Conservation (phyloP, 768 basidiomycete genomes). For the Rickenella mellea region DNA sequence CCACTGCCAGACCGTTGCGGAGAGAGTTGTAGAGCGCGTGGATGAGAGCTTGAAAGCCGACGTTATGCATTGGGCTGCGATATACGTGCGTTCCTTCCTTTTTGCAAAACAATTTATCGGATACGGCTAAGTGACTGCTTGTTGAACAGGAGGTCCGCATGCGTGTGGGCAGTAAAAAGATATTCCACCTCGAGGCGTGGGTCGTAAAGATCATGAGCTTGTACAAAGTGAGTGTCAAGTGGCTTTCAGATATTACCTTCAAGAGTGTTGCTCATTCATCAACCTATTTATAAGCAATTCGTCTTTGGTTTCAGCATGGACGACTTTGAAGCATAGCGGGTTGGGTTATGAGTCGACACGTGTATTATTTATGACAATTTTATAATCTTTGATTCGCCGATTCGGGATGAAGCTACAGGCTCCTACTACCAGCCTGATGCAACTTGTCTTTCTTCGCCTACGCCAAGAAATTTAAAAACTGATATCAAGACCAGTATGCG, state of each 20-base stretch:
- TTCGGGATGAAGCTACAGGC: no score
- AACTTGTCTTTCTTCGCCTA: no score
- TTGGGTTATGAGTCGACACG: no score
- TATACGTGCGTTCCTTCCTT: conserved; percentile 56
- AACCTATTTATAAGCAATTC: neutral
- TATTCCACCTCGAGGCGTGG: conserved; percentile 96
- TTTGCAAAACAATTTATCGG: neutral
- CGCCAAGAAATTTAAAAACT: no score
- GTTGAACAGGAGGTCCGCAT: conserved; percentile 81
- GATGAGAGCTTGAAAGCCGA: conserved; percentile 88
- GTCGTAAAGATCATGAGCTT: conserved; percentile 93
- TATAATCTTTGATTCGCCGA: no score
- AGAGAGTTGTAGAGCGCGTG: conserved; percentile 75
- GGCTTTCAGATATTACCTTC: no score
- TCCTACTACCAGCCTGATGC: no score
- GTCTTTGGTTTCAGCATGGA: neutral
- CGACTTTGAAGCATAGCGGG: no score
- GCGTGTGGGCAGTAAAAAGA: conserved; percentile 87
- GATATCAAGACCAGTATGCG: no score
- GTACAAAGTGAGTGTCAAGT: conserved; percentile 50
- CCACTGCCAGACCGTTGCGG: conserved; percentile 70
- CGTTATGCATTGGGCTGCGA: conserved; percentile 96
- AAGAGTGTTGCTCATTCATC: neutral
- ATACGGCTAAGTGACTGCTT: neutral
- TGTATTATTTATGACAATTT: no score